Evolutionary conservation across 1,139 yeast genomes (phyloP).

Genomic region (Saccharomycopsis hybrid): DNA sequence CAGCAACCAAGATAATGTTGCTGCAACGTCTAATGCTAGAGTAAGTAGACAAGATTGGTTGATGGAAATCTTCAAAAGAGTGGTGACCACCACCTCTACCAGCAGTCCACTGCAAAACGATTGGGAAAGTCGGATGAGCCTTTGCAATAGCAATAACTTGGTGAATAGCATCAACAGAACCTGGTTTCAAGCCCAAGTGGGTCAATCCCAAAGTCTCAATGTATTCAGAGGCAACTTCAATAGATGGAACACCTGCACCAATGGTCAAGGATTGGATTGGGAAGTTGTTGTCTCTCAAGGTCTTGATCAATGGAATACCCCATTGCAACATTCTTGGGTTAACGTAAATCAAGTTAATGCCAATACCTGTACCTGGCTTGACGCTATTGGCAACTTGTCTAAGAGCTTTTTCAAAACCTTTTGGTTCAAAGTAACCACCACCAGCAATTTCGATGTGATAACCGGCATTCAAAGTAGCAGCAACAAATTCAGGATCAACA

Average conservation of each 20-base stretch:
- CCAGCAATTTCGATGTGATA: slow-evolving; percentile 97
- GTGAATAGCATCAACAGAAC: slow-evolving; percentile 87
- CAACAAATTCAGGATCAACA: slow-evolving; percentile 87
- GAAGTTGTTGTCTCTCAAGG: slow-evolving; percentile 83
- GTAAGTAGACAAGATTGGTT: slow-evolving; percentile 93
- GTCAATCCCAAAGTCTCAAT: slow-evolving; percentile 88
- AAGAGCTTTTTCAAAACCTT: slow-evolving; percentile 66
- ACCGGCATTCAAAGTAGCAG: slow-evolving; percentile 92
- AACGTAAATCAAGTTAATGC: slow-evolving; percentile 88
- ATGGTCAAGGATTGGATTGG: slow-evolving; percentile 94
- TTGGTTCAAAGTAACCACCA: slow-evolving; percentile 89
- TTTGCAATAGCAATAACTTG: slow-evolving; percentile 87
- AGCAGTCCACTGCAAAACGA: slow-evolving; percentile 98
- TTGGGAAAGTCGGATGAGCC: slow-evolving; percentile 94
- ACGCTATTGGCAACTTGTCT: slow-evolving; percentile 59
- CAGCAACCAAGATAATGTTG: slow-evolving; percentile 87
- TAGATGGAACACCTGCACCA: slow-evolving; percentile 99
- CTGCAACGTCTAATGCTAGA: slow-evolving; percentile 87
- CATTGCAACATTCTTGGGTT: slow-evolving; percentile 97
- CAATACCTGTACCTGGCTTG: slow-evolving; percentile 83
- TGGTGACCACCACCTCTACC: slow-evolving; percentile 99
- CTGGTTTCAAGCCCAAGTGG: slow-evolving; percentile 95
- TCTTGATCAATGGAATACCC: slow-evolving; percentile 94
- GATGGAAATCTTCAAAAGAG: slow-evolving; percentile 98
- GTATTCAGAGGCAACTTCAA: slow-evolving; percentile 95